A percentile compares a stretch with the other conserved stretches of the same genome.
phyloP scores from a whole-genome alignment of 305 asterid genomes.

The Solanum hybrid region DNA sequence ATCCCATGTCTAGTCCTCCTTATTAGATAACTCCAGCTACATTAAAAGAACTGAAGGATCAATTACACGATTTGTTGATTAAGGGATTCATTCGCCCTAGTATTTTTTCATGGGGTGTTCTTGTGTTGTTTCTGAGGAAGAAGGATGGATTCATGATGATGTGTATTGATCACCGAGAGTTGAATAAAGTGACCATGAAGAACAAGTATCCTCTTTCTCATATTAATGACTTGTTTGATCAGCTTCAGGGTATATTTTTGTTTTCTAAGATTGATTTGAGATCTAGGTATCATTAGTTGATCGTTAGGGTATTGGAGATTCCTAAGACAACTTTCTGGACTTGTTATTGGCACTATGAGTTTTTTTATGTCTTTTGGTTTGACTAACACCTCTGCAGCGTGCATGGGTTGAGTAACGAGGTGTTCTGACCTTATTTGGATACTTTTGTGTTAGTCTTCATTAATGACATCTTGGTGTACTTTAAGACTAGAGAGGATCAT shows the following conservation, averaged over 20 bases:
- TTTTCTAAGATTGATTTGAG: not conserved
- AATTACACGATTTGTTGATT: not conserved
- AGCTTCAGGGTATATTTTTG: not conserved
- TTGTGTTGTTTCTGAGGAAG: not conserved
- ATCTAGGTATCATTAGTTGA: not conserved
- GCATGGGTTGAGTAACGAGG: not conserved
- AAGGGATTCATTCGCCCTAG: not conserved
- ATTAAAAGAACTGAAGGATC: too few species aligned
- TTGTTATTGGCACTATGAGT: not conserved
- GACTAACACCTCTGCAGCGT: not conserved
- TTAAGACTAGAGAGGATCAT: not conserved
- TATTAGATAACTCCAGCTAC: not conserved
- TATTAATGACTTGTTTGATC: not conserved
- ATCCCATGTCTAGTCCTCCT: not conserved
- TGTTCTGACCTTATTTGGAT: not conserved
- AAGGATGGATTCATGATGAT: not conserved
- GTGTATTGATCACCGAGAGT: not conserved
- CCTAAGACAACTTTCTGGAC: not conserved
- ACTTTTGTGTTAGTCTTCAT: not conserved
- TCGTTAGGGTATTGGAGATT: not conserved
- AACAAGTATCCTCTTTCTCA: not conserved
- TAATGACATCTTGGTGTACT: not conserved
- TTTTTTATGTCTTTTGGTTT: not conserved
- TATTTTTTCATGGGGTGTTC: not conserved
- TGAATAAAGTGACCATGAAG: not conserved